These are phyloP conservation scores for Imleria badia DNA, from an alignment of 768 basidiomycete genomes.

Conservation along the genomic window DNA sequence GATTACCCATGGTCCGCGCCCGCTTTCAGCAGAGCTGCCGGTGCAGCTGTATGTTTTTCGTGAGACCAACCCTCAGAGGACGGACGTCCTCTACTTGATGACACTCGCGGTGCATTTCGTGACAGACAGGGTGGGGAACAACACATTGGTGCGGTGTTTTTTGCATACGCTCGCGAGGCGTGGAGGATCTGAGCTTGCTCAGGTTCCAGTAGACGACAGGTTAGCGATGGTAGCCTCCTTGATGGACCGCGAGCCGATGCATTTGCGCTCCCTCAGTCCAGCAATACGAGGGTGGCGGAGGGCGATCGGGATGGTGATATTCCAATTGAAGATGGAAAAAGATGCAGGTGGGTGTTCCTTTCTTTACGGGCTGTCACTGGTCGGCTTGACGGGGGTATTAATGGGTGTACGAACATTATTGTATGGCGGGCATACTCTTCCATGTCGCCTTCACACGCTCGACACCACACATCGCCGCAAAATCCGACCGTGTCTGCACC, in stretches of 20 bases:
- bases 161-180: conserved; percentile 38
- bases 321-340: too few relatives aligned
- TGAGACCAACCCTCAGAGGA: conserved; percentile 31
- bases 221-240: conserved; percentile 41
- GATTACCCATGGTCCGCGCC: conserved; percentile 35
- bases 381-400: neutral
- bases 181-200: neutral
- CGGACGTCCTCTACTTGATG: conserved; percentile 40
- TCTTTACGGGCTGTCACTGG: too few relatives aligned
- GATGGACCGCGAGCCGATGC: conserved; percentile 37
- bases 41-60: conserved; percentile 43
- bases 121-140: conserved; percentile 48
- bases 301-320: too few relatives aligned
- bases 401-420: neutral
- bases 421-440: conserved; percentile 60
- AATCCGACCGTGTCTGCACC: conserved; percentile 25
- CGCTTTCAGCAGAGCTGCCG: conserved; percentile 43
- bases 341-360: too few relatives aligned
- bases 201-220: conserved; percentile 36
- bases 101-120: conserved; percentile 48
- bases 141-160: conserved; percentile 43
- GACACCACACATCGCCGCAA: conserved; percentile 38
- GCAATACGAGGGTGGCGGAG: too few relatives aligned
- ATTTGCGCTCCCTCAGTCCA: conserved; percentile 25
- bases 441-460: conserved; percentile 38